Percentiles rank a stretch among this genome's conserved stretches.
phyloP scores from a whole-genome alignment of 2,329 filamentous ascomycete species.

The Talaromyces sp. region DNA sequence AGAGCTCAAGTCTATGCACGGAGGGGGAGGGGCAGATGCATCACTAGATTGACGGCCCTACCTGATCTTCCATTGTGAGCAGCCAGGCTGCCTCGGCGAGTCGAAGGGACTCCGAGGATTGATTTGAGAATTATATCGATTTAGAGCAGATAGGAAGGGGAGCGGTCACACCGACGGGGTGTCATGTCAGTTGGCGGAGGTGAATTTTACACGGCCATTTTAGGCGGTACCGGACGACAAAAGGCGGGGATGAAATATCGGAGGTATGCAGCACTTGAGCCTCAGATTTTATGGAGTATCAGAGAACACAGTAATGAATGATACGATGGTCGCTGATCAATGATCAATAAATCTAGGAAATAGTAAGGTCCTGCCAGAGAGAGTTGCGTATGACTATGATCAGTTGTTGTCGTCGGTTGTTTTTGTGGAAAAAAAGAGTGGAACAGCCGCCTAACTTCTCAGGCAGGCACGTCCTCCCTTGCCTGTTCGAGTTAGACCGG shows the following conservation, averaged over 20 bases:
- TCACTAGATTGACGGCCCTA: constrained; percentile 23
- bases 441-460: constrained; percentile 8
- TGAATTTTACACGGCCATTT: constrained; percentile 16
- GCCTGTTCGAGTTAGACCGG: constrained; percentile 22
- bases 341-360: too few species aligned
- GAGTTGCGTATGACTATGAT: too few species aligned
- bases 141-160: not conserved
- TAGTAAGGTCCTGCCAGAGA: too few species aligned
- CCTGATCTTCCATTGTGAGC: constrained; percentile 45
- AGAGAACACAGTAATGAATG: too few species aligned
- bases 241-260: not conserved
- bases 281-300: too few species aligned
- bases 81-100: constrained; percentile 34
- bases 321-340: too few species aligned
- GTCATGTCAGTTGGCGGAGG: constrained; percentile 15
- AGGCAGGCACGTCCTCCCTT: constrained; percentile 9
- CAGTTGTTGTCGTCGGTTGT: constrained; percentile 12
- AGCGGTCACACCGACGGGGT: constrained; percentile 11
- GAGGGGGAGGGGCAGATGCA: constrained; percentile 23
- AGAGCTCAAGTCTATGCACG: not conserved
- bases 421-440: constrained; percentile 17
- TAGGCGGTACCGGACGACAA: constrained; percentile 10
- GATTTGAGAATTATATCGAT: not conserved
- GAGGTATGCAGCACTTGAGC: too few species aligned
- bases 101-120: constrained; percentile 23